Base-by-base conservation (phyloP, 768 basidiomycete genomes). In the Glaciozyma antarctica region DNA sequence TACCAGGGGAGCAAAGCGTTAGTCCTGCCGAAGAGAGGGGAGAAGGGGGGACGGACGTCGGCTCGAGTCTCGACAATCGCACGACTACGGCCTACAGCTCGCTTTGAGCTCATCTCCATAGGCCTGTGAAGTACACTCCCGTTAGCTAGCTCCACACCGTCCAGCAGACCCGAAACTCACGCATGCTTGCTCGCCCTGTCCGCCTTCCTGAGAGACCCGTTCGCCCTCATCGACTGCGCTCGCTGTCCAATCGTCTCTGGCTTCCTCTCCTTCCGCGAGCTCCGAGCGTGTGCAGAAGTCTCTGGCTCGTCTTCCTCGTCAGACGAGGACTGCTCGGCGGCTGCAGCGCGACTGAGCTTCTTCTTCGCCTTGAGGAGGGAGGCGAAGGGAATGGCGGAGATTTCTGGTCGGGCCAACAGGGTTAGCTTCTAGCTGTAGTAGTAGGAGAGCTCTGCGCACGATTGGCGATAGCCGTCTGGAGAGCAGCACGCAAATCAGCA, bases 301-400 rank as follows among this genome's bases (percentile, higher is more conserved):
- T 43, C 56, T 17, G 19, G 43, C 16, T 59, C 58, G 22, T 59
- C 58, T 26, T 59, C 58, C 47, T 19, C 21, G 22, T 57, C 55
- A 34, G 34, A 41, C 3, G 48, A 45, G 13, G 58, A 59, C 21
- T 49, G 45, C 17, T n/a, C 30, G 17, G 21, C 44, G 3, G 57
- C 57, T 17, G 41, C 19, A 3, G 24, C 24, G 7, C 43, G 41
- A n/a, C 47, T 47, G 34, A 70, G 47, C 51, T 70, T 66, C 58
- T 64, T 67, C 52, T 67, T 66, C 13, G 69, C 69, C 48, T 70
- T 66, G 52, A 70, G 54, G 24, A 70, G 63, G 38, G 61, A 60
- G 15, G 41, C 43, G 54, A 70, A 70, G 0, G 69, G 69, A n/a
- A 70, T 67, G 15, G 58, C 26, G n/a, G 65, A 60, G 69, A 70